Percentiles rank a stretch among this genome's conserved stretches.
Conservation (phyloP, 1,284 basidiomycete species). For the Coniferiporia sulphurascens region DNA sequence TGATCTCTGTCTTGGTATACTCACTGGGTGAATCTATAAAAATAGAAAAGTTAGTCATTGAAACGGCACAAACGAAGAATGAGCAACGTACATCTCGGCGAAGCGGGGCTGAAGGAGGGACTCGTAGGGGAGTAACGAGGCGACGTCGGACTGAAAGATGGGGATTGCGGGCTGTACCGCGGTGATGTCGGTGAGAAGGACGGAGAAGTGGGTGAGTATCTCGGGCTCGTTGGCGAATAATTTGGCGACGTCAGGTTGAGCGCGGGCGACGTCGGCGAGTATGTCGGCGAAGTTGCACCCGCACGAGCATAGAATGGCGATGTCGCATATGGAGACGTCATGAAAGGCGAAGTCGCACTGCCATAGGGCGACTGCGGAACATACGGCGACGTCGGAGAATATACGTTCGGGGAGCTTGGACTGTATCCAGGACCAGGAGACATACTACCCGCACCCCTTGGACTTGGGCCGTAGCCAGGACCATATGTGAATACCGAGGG, state of each 20-base stretch:
- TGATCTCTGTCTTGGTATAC: constrained; percentile 28
- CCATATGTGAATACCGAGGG: constrained; percentile 61
- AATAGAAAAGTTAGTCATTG: constrained; percentile 23
- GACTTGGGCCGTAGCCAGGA: constrained; percentile 78
- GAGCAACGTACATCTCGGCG: constrained; percentile 65
- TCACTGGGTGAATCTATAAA: constrained; percentile 72
- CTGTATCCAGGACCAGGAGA: constrained; percentile 79
- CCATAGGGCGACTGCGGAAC: constrained; percentile 81
- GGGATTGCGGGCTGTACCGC: constrained; percentile 76
- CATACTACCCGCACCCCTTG: constrained; percentile 72
- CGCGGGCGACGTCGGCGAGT: constrained; percentile 80
- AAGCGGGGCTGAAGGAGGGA: constrained; percentile 83
- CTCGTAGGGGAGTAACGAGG: constrained; percentile 83
- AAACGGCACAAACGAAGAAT: neutral
- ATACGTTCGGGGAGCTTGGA: constrained; percentile 77
- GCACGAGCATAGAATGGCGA: constrained; percentile 76
- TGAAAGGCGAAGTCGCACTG: constrained; percentile 78
- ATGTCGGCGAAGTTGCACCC: constrained; percentile 76
- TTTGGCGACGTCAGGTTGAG: constrained; percentile 78
- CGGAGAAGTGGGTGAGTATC: constrained; percentile 81
- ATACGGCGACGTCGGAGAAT: constrained; percentile 87
- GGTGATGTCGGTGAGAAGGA: constrained; percentile 85
- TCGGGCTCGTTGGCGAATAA: constrained; percentile 86
- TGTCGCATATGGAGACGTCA: constrained; percentile 71
- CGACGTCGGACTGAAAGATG: constrained; percentile 82